Base-by-base conservation (phyloP, 169 alveolate species). In the Perkinsus marinus region DNA sequence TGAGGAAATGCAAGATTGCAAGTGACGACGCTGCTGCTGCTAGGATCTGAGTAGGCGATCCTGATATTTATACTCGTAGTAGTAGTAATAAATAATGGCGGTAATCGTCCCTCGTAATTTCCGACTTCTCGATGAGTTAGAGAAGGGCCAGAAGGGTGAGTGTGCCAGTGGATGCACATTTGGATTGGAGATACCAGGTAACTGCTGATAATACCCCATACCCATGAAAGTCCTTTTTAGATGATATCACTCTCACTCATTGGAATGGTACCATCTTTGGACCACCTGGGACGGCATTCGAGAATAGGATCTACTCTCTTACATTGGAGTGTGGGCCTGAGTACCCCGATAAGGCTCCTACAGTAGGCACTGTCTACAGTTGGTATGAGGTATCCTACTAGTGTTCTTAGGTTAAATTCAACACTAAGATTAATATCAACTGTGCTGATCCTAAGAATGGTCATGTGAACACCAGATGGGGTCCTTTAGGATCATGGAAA, bases 321-420 rank as follows among this genome's bases (percentile, higher is more conserved):
- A 94, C 98, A 68, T 96, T 98, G 43, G 94, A 92, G 39, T 98
- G 99, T 92, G 99, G 99, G 37, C 97, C 96, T 41, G 93, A 96
- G 90, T 98, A 98, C 95, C 99, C 99, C 9, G 97, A 96, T 39
- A 96, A 93, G 68, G 99, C 99, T 7, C 99, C 99, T n/a, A 94
- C 94, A 68, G 99, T 98, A 43, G n/a, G 92, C 10, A 41, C n/a
- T n/a, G 46, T 41, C 46, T 3, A 6, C 19, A 41, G 46, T 41
- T 41, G n/a, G 46, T 41, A 10, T 41, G 10, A 41, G n/a, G 3
- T 41, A 41, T 41, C 19, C 19, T 41, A 41, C 10, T 41, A 10
- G 46, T 41, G n/a, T n/a, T n/a, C n/a, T n/a, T 41, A 41, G 46
- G 46, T 41, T 41, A 96, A 94, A 94, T 98, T 98, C 94, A 93